phyloP scores from a whole-genome alignment of 352 stramenopile genomes.

The Globisporangium abappressorium region DNA sequence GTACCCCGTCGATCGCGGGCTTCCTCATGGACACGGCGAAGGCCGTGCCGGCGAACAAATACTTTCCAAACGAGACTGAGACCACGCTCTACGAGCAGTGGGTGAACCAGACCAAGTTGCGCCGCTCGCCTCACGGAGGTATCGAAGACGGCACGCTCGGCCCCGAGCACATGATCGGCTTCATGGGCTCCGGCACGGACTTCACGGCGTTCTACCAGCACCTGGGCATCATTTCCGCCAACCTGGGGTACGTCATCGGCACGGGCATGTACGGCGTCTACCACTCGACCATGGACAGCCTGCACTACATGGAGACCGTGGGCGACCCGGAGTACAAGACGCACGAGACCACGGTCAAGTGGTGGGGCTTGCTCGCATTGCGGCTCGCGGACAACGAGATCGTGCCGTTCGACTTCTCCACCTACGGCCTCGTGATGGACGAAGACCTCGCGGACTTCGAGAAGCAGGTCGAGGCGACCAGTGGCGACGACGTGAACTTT shows the following conservation, averaged over 20 bases:
- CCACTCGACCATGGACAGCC: constrained; percentile 85
- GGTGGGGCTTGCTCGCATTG: constrained; percentile 64
- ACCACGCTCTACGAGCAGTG: constrained; percentile 40
- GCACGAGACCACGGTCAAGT: constrained; percentile 45
- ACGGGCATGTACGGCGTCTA: constrained; percentile 65
- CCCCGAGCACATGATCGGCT: constrained; percentile 37
- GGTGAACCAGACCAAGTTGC: constrained; percentile 28
- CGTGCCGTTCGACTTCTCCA: constrained; percentile 68
- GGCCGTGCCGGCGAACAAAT: constrained; percentile 59
- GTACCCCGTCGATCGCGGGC: constrained; percentile 68
- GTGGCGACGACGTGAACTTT: constrained; percentile 31
- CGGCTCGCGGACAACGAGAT: constrained; percentile 49
- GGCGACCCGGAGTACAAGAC: constrained; percentile 60
- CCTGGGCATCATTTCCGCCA: constrained; percentile 71
- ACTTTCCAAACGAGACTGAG: constrained; percentile 22
- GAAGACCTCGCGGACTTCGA: constrained; percentile 35
- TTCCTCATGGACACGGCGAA: constrained; percentile 55
- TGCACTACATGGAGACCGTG: constrained; percentile 60
- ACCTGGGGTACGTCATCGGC: constrained; percentile 49
- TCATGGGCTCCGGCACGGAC: constrained; percentile 58
- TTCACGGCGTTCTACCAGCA: constrained; percentile 81
- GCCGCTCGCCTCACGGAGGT: constrained; percentile 13
- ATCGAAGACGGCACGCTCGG: constrained; percentile 23
- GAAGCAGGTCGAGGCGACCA: constrained; percentile 18
- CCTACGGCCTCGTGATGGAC: constrained; percentile 56